These are phyloP conservation scores for Phytophthora brassicae DNA, from an alignment of 352 stramenopile genomes.

Conservation along the genomic window DNA sequence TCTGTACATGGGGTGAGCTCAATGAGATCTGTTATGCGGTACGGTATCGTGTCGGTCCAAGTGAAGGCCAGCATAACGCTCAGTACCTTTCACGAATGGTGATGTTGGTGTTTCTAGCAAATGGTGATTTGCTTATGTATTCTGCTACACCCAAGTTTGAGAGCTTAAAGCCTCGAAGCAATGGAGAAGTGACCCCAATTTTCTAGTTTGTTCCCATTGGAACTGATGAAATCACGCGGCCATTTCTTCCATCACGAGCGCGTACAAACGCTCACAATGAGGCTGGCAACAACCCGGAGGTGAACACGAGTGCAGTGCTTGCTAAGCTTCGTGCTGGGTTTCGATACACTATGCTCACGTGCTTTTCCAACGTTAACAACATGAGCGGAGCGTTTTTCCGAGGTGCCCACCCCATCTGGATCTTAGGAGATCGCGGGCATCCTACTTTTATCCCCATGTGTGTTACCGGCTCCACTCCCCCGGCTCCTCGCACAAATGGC, in stretches of 20 bases:
- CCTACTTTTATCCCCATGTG: slow-evolving; percentile 79
- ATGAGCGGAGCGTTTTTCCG: slow-evolving; percentile 87
- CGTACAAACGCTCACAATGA: slow-evolving; percentile 55
- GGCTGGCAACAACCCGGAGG: slow-evolving; percentile 47
- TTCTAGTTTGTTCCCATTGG: slow-evolving; percentile 72
- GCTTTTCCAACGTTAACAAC: slow-evolving; percentile 83
- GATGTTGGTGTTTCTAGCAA: slow-evolving; percentile 81
- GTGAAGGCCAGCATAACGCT: slow-evolving; percentile 68
- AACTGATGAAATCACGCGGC: slow-evolving; percentile 78
- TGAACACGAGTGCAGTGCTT: slow-evolving; percentile 68
- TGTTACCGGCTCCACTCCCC: slow-evolving; percentile 37
- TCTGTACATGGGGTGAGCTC: too few species aligned
- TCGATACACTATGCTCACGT: slow-evolving; percentile 85
- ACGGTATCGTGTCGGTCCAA: slow-evolving; percentile 78
- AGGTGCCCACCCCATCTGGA: slow-evolving; percentile 83
- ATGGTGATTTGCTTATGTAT: slow-evolving; percentile 85
- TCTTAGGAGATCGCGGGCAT: slow-evolving; percentile 66
- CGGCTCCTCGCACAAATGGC: slow-evolving; percentile 23
- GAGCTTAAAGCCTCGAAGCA: slow-evolving; percentile 23
- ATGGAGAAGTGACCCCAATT: slow-evolving; percentile 18
- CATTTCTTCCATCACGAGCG: slow-evolving; percentile 63
- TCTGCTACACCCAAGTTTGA: slow-evolving; percentile 53
- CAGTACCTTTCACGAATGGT: slow-evolving; percentile 82
- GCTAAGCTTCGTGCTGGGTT: slow-evolving; percentile 78
- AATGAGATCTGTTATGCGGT: too few species aligned